Evolutionary conservation across 768 basidiomycete genomes (phyloP).

Genomic region (Tricholoma flavovirens): DNA sequence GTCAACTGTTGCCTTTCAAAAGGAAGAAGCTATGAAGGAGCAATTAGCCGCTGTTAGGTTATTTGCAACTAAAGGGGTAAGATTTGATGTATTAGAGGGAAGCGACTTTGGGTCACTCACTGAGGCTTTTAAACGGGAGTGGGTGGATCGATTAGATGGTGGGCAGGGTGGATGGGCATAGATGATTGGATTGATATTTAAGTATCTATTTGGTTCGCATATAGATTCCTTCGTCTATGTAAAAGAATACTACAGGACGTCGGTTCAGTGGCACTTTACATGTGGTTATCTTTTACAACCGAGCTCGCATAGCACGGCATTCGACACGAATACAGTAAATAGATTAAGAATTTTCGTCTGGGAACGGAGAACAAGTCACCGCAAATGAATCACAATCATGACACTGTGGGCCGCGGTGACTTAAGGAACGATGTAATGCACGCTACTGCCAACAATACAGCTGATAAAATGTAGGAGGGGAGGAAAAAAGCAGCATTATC

Average conservation of each 20-base stretch:
- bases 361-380: too few species aligned
- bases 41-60: conserved; percentile 16
- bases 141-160: conserved; percentile 15
- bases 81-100: conserved; percentile 9
- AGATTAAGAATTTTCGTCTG: too few species aligned
- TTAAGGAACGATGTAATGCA: too few species aligned
- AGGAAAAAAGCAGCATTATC: neutral
- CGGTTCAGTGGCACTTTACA: neutral
- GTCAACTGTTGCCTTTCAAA: conserved; percentile 3
- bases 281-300: too few species aligned
- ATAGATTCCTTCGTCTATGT: neutral
- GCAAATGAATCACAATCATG: too few species aligned
- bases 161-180: conserved; percentile 11
- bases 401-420: too few species aligned
- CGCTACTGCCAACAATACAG: too few species aligned
- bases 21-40: conserved; percentile 26
- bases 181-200: neutral
- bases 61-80: conserved; percentile 3
- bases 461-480: neutral
- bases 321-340: too few species aligned
- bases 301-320: too few species aligned
- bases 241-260: too few species aligned
- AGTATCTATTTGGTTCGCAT: neutral
- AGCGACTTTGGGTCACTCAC: neutral
- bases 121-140: conserved; percentile 14